Base-by-base conservation (phyloP, 805 yeast genomes). In the Candida vartiovaarae region DNA sequence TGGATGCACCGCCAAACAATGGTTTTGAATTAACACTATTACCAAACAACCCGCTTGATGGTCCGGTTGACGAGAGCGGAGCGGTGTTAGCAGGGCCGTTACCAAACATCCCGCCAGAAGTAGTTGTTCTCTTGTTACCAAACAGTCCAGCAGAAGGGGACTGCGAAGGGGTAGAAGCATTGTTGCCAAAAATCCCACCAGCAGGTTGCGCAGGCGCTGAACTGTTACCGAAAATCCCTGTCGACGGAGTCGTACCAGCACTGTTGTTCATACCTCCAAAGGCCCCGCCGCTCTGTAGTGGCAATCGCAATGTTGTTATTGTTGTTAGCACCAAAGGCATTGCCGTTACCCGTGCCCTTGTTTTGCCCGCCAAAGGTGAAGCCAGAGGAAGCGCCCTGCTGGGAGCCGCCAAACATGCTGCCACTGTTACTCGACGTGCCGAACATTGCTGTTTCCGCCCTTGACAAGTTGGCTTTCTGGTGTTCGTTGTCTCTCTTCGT, bases 81-180 rank as follows among this genome's bases (percentile, higher is more conserved):
- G 40, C 62, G 2, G 60, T 61, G 4, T 59, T 53, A 6, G 50
- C 48, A 7, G n/a, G 27, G 33, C 15, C 15, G 40, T 48, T 41
- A 28, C 49, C 56, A 45, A 52, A 55, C 1, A 55, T 44, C 3
- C 57, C 56, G 33, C 47, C 49, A 25, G 49, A 20, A 3, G 40
- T 24, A 4, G n/a, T 33, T 15, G 40, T 9, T 4, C 46, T 41
- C 15, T 41, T 45, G 20, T 43, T 41, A 1, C 50, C 53, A 34
- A 49, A 49, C 3, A 49, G 35, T 11, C 50, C 45, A 6, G 43
- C 44, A 15, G 38, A 11, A 6, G 42, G 7, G 11, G 28, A 35
- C 10, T 10, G 28, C 3, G 37, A 33, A 11, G 38, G n/a, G 24
- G 35, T 23, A 26, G 15, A 29, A 27, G 36, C 11, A 5, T 24